phyloP scores from a whole-genome alignment of 352 stramenopile species.

The Aphanomyces invadans region DNA sequence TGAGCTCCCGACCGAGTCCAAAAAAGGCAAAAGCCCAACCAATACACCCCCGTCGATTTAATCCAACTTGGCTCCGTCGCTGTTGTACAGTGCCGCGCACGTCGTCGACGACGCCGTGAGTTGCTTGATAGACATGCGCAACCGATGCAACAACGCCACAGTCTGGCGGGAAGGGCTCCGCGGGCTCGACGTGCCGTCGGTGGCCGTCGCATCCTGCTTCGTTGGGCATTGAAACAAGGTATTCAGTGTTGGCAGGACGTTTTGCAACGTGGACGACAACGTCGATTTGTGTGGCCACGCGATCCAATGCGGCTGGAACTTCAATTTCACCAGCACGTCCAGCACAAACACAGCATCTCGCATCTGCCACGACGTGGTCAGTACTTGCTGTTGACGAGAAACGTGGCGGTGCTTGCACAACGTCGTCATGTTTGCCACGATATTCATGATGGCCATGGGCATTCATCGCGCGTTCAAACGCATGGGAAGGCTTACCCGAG shows the following conservation, averaged over 20 bases:
- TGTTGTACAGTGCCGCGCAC: too few species aligned
- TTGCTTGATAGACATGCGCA: constrained; percentile 14
- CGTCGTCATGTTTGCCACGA: too few species aligned
- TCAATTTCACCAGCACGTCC: constrained; percentile 1
- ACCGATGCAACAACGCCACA: neutral
- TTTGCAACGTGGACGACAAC: neutral
- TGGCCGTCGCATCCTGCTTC: neutral
- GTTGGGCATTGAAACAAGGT: neutral
- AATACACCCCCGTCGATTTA: neutral
- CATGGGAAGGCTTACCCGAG: too few species aligned
- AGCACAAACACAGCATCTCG: constrained; percentile 12
- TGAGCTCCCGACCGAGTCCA: neutral
- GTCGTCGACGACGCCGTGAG: neutral
- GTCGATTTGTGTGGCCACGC: neutral
- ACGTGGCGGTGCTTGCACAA: too few species aligned
- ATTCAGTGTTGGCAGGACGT: neutral
- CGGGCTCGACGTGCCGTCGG: neutral
- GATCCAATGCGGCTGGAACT: neutral
- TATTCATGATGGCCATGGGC: too few species aligned
- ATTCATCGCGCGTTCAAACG: too few species aligned
- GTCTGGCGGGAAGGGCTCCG: neutral
- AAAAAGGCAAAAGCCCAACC: neutral
- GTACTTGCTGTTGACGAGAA: too few species aligned
- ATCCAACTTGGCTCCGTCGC: constrained; percentile 14
- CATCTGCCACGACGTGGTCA: neutral